Percentiles rank a stretch among this genome's conserved stretches.
These are phyloP conservation scores for Epichloe bromicola DNA, from an alignment of 2,329 filamentous ascomycete genomes.

Conservation along the genomic window DNA sequence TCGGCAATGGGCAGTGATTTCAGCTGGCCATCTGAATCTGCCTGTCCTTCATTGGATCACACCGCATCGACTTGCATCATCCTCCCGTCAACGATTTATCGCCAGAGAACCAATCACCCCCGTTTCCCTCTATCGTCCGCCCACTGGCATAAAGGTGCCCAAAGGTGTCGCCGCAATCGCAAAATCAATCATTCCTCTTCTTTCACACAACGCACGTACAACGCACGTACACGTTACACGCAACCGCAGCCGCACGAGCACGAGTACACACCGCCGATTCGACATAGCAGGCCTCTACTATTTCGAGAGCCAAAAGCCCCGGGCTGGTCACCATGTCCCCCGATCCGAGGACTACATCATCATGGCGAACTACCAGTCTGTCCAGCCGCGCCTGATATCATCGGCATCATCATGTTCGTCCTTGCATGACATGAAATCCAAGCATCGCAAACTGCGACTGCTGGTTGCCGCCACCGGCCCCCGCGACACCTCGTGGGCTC, in stretches of 20 bases:
- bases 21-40: neutral
- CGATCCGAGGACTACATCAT: constrained; percentile 14
- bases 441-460: constrained; percentile 40
- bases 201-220: too few species aligned
- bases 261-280: constrained; percentile 1
- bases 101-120: neutral
- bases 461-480: constrained; percentile 54
- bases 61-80: neutral
- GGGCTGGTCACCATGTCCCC: constrained; percentile 15
- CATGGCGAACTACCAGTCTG: constrained; percentile 21
- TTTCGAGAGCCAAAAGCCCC: neutral
- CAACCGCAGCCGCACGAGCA: neutral
- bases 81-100: neutral
- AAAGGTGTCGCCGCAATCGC: neutral
- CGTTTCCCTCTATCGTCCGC: neutral
- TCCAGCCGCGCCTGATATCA: constrained; percentile 19
- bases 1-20: neutral
- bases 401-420: constrained; percentile 22
- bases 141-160: neutral
- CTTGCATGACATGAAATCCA: constrained; percentile 22
- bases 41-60: neutral
- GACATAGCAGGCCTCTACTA: neutral
- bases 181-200: neutral
- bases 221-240: too few species aligned
- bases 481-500: constrained; percentile 51